Conservation (phyloP, 164 flowering plant species). For the Euptelea pleiosperma region DNA sequence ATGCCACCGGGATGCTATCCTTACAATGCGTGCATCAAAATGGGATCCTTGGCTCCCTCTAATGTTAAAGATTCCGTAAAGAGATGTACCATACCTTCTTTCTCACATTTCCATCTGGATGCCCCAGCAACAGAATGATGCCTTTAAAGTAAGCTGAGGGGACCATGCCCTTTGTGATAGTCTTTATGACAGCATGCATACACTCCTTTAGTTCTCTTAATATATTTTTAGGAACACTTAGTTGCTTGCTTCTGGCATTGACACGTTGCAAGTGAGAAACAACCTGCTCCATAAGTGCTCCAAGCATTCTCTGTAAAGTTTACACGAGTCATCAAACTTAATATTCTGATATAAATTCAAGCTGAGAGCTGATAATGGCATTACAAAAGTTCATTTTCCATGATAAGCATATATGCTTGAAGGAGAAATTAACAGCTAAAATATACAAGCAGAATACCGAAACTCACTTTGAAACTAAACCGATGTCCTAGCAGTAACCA, state of each 20-base stretch:
- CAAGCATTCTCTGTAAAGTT: conserved; percentile 48
- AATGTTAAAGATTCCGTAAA: background rate
- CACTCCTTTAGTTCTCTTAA: conserved; percentile 52
- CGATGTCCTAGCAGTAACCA: too few species aligned
- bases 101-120: conserved; percentile 43
- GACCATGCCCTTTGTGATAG: conserved; percentile 40
- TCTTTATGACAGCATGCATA: conserved; percentile 40
- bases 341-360: background rate
- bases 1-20: too few species aligned
- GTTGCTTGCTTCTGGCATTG: conserved; percentile 38
- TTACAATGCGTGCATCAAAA: background rate
- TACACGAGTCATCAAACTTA: background rate
- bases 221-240: conserved; percentile 26
- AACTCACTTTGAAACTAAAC: too few species aligned
- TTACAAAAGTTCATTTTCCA: too few species aligned
- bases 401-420: too few species aligned
- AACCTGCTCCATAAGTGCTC: conserved; percentile 69
- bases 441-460: too few species aligned
- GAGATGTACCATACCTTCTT: conserved; percentile 51
- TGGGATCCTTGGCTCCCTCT: background rate
- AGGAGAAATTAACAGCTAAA: too few species aligned
- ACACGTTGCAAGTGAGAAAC: conserved; percentile 36
- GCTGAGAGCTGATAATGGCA: background rate
- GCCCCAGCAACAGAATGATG: conserved; percentile 45
- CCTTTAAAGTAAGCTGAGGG: conserved; percentile 61